These are phyloP conservation scores for Globisporangium splendens DNA, from an alignment of 352 stramenopile genomes.

Conservation along the genomic window DNA sequence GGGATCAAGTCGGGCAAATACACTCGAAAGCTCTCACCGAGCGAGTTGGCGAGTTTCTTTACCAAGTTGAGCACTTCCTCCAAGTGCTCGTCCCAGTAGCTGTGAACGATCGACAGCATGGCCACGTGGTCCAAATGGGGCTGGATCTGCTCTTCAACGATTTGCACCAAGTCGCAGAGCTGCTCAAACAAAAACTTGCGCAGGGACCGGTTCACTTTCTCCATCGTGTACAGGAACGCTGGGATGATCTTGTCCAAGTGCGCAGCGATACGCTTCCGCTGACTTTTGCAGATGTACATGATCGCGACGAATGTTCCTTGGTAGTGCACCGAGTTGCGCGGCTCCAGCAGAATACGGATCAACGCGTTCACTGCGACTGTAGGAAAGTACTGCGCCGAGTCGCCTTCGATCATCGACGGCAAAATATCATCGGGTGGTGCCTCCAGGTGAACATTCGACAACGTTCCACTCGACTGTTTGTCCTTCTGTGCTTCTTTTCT, in stretches of 20 bases:
- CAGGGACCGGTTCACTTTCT: constrained; percentile 79
- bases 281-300: constrained; percentile 98
- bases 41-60: constrained; percentile 87
- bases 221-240: constrained; percentile 94
- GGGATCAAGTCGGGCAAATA: constrained; percentile 88
- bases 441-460: constrained; percentile 60
- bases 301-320: constrained; percentile 97
- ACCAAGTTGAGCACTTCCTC: constrained; percentile 96
- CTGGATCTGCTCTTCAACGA: constrained; percentile 96
- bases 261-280: constrained; percentile 91
- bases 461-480: constrained; percentile 67
- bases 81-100: constrained; percentile 92
- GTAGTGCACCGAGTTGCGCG: constrained; percentile 95
- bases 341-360: constrained; percentile 97
- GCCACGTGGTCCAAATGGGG: constrained; percentile 82
- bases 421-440: constrained; percentile 70
- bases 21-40: constrained; percentile 85
- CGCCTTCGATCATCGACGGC: constrained; percentile 69
- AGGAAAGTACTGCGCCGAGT: constrained; percentile 95
- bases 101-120: constrained; percentile 78
- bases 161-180: constrained; percentile 93
- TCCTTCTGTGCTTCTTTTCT: constrained; percentile 62
- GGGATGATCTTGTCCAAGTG: constrained; percentile 98
- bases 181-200: constrained; percentile 97
- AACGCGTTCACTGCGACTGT: constrained; percentile 96